A percentile compares a stretch with the other conserved stretches of the same genome.
Conservation (phyloP, 805 yeast genomes). For the Millerozyma acaciae region DNA sequence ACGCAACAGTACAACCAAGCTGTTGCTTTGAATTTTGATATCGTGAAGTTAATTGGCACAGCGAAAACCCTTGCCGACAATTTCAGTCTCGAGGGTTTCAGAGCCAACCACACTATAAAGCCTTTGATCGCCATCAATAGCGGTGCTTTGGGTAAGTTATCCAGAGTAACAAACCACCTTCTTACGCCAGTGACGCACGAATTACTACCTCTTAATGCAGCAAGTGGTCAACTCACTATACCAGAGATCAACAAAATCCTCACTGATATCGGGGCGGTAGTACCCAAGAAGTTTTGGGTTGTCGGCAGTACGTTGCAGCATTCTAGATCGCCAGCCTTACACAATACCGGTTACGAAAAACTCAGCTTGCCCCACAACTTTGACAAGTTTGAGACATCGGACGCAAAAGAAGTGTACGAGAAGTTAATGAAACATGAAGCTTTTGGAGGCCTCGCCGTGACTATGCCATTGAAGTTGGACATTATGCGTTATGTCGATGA, state of each 20-base stretch:
- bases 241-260: conserved; percentile 57
- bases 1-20: conserved; percentile 68
- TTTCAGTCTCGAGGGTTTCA: conserved; percentile 64
- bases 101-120: conserved; percentile 45
- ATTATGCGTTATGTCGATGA: conserved; percentile 64
- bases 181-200: conserved; percentile 84
- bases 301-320: conserved; percentile 81
- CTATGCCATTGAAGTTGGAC: conserved; percentile 88
- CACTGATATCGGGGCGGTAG: conserved; percentile 59
- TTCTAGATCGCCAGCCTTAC: conserved; percentile 86
- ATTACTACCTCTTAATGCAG: conserved; percentile 63
- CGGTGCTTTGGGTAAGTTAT: conserved; percentile 71
- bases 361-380: conserved; percentile 77
- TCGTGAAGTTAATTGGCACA: conserved; percentile 78
- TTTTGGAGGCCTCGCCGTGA: conserved; percentile 94
- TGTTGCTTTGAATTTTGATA: conserved; percentile 57
- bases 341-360: conserved; percentile 71
- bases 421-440: conserved; percentile 44
- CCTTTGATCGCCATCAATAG: conserved; percentile 85
- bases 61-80: conserved; percentile 69
- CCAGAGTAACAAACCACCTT: conserved; percentile 69
- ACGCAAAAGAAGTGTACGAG: conserved; percentile 53
- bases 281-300: conserved; percentile 58
- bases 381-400: conserved; percentile 61
- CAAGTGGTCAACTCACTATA: conserved; percentile 75